phyloP scores from a whole-genome alignment of 208 protist genomes.

The Novymonas esmeraldas region DNA sequence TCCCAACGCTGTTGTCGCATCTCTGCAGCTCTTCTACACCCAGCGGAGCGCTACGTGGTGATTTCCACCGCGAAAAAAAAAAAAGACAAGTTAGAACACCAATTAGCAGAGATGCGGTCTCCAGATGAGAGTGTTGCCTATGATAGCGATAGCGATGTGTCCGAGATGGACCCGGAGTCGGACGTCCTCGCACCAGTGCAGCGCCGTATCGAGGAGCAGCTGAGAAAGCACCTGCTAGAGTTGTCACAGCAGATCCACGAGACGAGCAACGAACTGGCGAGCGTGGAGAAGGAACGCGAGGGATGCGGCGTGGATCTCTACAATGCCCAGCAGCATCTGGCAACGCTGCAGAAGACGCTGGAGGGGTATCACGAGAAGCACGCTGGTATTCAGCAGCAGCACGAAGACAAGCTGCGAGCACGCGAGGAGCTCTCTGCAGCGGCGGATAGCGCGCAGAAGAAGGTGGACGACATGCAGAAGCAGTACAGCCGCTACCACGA shows the following conservation, averaged over 20 bases:
- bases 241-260: constrained; percentile 86
- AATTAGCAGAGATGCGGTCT: constrained; percentile 19
- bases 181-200: constrained; percentile 86
- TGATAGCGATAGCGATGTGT: constrained; percentile 82
- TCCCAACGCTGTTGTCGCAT: no score
- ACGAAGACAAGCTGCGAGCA: constrained; percentile 83
- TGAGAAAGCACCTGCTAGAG: constrained; percentile 87
- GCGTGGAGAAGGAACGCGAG: constrained; percentile 85
- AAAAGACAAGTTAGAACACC: background rate
- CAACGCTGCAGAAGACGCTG: constrained; percentile 92
- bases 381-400: constrained; percentile 61
- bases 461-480: constrained; percentile 88
- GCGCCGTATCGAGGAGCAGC: constrained; percentile 88
- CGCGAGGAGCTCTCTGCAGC: constrained; percentile 64
- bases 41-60: no score
- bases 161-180: constrained; percentile 90
- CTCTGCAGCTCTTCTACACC: no score
- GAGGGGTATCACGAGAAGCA: constrained; percentile 92
- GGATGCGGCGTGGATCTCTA: constrained; percentile 95
- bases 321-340: constrained; percentile 94
- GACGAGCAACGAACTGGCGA: constrained; percentile 75
- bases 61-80: background rate
- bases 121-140: constrained; percentile 49
- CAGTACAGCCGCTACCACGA: constrained; percentile 88
- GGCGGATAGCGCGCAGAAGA: constrained; percentile 62